A percentile compares a stretch with the other conserved stretches of the same genome.
phyloP scores from a whole-genome alignment of 1,284 basidiomycete species.

The Leccinum holopus region DNA sequence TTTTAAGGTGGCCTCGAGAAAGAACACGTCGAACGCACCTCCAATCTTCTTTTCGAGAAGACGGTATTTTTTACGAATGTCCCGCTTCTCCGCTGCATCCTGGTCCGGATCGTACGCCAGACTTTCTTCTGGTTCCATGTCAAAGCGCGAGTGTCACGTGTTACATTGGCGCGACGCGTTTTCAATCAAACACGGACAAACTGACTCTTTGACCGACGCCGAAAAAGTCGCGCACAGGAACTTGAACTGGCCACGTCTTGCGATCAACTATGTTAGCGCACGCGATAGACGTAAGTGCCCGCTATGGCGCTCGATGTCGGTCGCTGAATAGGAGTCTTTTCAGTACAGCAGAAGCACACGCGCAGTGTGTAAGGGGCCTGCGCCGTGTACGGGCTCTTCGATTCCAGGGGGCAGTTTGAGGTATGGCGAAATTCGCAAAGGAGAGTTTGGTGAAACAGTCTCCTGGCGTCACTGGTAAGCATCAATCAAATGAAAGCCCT shows the following conservation, averaged over 20 bases:
- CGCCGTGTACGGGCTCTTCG: slow-evolving; percentile 54
- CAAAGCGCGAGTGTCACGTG: slow-evolving; percentile 26
- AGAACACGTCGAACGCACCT: slow-evolving; percentile 41
- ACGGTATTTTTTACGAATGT: slow-evolving; percentile 68
- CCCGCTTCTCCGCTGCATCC: slow-evolving; percentile 70
- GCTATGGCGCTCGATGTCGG: neutral
- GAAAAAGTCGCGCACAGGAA: neutral
- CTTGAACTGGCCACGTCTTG: too few relatives aligned
- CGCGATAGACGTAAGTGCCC: slow-evolving; percentile 42
- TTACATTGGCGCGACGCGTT: slow-evolving; percentile 28
- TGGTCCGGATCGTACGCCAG: slow-evolving; percentile 76
- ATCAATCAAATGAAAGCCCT: slow-evolving; percentile 11
- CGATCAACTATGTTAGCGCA: slow-evolving; percentile 31
- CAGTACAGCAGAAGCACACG: slow-evolving; percentile 71
- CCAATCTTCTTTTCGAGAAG: slow-evolving; percentile 60
- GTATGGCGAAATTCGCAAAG: slow-evolving; percentile 52
- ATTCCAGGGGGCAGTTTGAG: slow-evolving; percentile 58
- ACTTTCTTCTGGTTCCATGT: slow-evolving; percentile 29
- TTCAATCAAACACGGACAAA: slow-evolving; percentile 25
- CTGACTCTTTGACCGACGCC: slow-evolving; percentile 1
- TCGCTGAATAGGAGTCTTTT: slow-evolving; percentile 12
- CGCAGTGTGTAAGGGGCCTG: slow-evolving; percentile 63
- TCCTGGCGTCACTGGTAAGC: slow-evolving; percentile 73
- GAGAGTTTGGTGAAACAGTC: slow-evolving; percentile 58
- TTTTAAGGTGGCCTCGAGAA: neutral